These are phyloP conservation scores for Psilocybe cubensis DNA, from an alignment of 768 basidiomycete genomes.

Conservation along the genomic window DNA sequence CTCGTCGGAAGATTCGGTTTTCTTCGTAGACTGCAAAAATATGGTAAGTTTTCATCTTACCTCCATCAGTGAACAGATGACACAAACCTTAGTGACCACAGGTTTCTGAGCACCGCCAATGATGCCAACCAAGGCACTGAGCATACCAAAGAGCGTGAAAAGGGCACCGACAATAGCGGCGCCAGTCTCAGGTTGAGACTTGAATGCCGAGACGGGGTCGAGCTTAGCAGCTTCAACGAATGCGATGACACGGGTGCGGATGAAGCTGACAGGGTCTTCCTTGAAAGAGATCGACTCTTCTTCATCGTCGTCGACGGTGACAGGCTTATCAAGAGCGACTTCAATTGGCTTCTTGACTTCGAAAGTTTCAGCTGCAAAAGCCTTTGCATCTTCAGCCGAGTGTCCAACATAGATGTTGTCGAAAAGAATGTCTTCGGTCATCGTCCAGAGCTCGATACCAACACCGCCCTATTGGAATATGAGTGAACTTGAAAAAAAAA, in stretches of 20 bases:
- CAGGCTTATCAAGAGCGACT: constrained; percentile 59
- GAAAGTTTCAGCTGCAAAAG: constrained; percentile 87
- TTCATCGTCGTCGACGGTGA: constrained; percentile 51
- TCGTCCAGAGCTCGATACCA: constrained; percentile 99
- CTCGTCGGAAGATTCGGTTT: constrained; percentile 73
- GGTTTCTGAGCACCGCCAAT: constrained; percentile 77
- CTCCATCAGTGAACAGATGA: constrained; percentile 2
- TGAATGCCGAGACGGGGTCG: constrained; percentile 83
- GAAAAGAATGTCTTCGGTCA: constrained; percentile 95
- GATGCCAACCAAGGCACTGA: constrained; percentile 79
- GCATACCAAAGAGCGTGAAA: constrained; percentile 83
- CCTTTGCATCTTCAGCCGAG: constrained; percentile 83
- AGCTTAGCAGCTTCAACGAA: constrained; percentile 81
- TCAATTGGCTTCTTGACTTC: constrained; percentile 88
- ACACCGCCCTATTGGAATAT: constrained; percentile 72
- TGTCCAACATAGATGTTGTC: constrained; percentile 95
- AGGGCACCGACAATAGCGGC: constrained; percentile 73
- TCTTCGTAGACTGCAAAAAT: constrained; percentile 64
- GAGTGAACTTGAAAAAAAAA: constrained; percentile 5
- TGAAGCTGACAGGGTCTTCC: constrained; percentile 78
- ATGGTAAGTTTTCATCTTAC: constrained; percentile 1
- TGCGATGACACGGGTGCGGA: constrained; percentile 74
- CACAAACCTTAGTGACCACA: constrained; percentile 65
- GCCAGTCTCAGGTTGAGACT: constrained; percentile 87
- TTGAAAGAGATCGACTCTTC: constrained; percentile 54